Evolutionary conservation across 2,329 filamentous ascomycete genomes (phyloP), one percentile per base, ranked within the genome.

Genomic region (Drechslerella stenobrocha): DNA sequence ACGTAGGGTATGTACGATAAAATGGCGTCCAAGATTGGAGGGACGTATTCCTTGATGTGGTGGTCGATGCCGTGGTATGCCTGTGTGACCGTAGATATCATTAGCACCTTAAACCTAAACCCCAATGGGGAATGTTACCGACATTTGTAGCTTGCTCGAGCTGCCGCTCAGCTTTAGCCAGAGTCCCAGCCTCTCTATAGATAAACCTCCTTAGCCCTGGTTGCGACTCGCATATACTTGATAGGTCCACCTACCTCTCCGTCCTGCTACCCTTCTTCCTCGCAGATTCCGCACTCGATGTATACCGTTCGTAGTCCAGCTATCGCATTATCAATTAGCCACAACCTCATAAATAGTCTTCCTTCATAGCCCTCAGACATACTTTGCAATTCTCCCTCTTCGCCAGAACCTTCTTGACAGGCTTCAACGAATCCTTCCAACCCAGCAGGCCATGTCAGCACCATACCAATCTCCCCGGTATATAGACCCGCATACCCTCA

Each of bases 401-500:
- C 78, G 92, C 93, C 74, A 95, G 89, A 0, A 85, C 86, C 77
- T 90, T 93, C 73, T 87, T 86, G 75, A 93, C 80, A 1, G 87
- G 85, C 70, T 85, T 83, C 65, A 92, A 9, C 7, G 55, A 69
- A 20, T 46, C 45, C 63, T 69, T 30, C 22, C 15, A 8, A 9
- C 24, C 23, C 6, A 26, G 20, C n/a, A 30, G 7, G 2, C 44
- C 32, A 11, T 46, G 24, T 40, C 20, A 44, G 35, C n/a, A 42
- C 24, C 11, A 28, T 26, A 9, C 18, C 30, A 18, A 24, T 15
- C 23, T 7, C 34, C 15, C 13, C 34, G 1, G 9, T 13, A 24
- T 34, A 13, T 23, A 28, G 30, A 15, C 28, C 18, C 11, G 9
- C 57, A 18, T 30, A 69, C 64, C 50, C 53, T 67, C 1, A 67